Evolutionary conservation across 306 rosid species (phyloP).

Genomic region (Pachyrhizus erosus): DNA sequence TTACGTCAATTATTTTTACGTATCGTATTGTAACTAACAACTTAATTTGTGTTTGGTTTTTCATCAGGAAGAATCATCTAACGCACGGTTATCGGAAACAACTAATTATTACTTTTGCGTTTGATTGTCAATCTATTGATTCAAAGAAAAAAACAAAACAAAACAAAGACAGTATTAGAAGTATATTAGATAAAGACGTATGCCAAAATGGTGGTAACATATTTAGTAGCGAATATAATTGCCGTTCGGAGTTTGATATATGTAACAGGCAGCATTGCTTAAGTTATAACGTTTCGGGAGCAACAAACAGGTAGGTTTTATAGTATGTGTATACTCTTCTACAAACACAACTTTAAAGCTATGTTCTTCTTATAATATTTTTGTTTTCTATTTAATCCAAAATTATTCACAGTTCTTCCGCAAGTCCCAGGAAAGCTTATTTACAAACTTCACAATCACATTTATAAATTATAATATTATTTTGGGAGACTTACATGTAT

Average conservation of each 20-base stretch:
- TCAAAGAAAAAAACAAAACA: not conserved
- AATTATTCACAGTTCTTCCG: not conserved
- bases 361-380: not conserved
- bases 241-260: not conserved
- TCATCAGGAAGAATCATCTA: not conserved
- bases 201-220: not conserved
- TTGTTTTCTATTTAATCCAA: not conserved
- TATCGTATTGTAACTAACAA: not conserved
- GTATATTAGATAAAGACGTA: not conserved
- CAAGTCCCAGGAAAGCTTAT: not conserved
- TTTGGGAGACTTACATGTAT: not conserved
- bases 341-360: not conserved
- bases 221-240: not conserved
- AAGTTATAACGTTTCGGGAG: not conserved
- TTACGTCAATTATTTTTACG: not conserved
- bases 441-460: not conserved
- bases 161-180: not conserved
- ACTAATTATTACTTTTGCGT: not conserved
- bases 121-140: not conserved
- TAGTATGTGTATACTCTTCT: constrained; percentile 16
- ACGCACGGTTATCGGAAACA: not conserved
- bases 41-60: not conserved
- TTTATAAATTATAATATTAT: not conserved
- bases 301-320: not conserved
- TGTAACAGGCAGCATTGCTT: not conserved